phyloP scores from a whole-genome alignment of 2,329 filamentous ascomycete species.

The Diaporthe velutina region DNA sequence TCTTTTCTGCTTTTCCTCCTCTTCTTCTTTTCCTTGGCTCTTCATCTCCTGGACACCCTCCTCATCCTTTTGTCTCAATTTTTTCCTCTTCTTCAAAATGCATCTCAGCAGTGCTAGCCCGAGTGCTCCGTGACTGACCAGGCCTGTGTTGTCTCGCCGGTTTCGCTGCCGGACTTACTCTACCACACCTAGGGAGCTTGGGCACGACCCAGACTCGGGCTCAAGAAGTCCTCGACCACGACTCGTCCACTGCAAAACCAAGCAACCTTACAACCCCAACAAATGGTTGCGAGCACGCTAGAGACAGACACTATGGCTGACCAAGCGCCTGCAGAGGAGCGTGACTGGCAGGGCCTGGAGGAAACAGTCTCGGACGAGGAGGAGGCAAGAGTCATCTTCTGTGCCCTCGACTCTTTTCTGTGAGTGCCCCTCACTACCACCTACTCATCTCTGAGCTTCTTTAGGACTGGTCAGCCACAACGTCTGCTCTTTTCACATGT shows the following conservation, averaged over 20 bases:
- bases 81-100: conserved; percentile 15
- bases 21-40: neutral
- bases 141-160: conserved; percentile 13
- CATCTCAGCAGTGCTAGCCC: conserved; percentile 5
- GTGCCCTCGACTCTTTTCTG: conserved; percentile 90
- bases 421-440: conserved; percentile 60
- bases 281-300: conserved; percentile 7
- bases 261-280: conserved; percentile 1
- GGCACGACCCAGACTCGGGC: conserved; percentile 11
- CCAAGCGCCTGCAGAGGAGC: conserved; percentile 47
- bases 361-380: conserved; percentile 80
- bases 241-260: neutral
- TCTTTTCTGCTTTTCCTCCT: neutral
- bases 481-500: neutral
- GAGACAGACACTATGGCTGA: conserved; percentile 26
- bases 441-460: neutral
- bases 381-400: conserved; percentile 83
- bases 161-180: conserved; percentile 5
- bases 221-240: neutral
- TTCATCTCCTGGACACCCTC: neutral
- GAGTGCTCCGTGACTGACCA: conserved; percentile 27
- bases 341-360: conserved; percentile 72
- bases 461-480: neutral
- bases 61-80: neutral
- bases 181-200: conserved; percentile 3